Percentiles rank a stretch among this genome's conserved stretches.
Evolutionary conservation across 257 asterid species (phyloP).

Genomic region (Nicotiana tabacum): DNA sequence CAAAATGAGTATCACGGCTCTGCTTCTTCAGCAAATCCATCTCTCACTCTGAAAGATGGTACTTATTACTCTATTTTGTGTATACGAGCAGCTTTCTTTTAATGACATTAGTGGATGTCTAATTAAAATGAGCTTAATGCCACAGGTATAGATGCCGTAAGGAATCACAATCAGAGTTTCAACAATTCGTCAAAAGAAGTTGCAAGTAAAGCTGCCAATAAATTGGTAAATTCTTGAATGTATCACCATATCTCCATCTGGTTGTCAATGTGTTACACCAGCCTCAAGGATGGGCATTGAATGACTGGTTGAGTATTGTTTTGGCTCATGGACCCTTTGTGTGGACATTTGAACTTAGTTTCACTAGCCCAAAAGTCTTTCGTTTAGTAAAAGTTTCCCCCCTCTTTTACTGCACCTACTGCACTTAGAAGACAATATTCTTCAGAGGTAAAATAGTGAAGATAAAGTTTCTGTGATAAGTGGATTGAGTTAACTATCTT

Average conservation of each 20-base stretch:
- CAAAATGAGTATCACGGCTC: conserved; percentile 14
- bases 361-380: background rate
- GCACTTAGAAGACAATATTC: background rate
- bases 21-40: conserved; percentile 20
- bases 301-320: background rate
- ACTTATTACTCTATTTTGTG: background rate
- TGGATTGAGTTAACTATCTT: background rate
- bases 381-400: background rate
- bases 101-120: background rate
- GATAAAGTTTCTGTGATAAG: background rate
- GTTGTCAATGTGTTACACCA: background rate
- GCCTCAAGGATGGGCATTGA: background rate
- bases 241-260: conserved; percentile 4
- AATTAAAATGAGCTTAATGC: conserved; percentile 1
- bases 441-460: background rate
- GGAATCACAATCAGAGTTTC: conserved; percentile 14
- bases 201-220: conserved; percentile 12
- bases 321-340: background rate
- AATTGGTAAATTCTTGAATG: conserved; percentile 16
- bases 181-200: conserved; percentile 19
- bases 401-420: background rate
- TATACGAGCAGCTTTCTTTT: background rate
- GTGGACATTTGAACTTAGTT: conserved; percentile 1
- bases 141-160: conserved; percentile 22
- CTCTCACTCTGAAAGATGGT: conserved; percentile 19